phyloP scores from a whole-genome alignment of 345 rosid genomes.

The Lepidium sativum region DNA sequence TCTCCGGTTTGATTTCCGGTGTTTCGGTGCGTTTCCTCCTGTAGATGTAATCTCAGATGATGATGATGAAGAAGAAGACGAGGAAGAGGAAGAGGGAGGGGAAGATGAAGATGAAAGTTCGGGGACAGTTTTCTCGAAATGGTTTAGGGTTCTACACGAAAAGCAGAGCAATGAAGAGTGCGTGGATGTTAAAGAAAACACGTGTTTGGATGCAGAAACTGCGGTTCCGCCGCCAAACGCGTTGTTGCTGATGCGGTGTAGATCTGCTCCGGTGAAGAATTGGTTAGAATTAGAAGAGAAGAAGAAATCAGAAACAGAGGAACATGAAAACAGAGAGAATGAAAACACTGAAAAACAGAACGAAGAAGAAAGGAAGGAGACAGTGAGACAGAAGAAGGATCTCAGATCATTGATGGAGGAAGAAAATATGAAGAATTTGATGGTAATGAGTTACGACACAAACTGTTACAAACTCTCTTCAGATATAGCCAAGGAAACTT shows the following conservation, averaged over 20 bases:
- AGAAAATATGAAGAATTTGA: constrained; percentile 40
- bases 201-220: constrained; percentile 11
- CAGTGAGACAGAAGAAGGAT: constrained; percentile 29
- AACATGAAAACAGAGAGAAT: background rate
- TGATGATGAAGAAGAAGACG: constrained; percentile 41
- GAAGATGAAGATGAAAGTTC: constrained; percentile 32
- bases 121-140: constrained; percentile 56
- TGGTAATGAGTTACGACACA: constrained; percentile 47
- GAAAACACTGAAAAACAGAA: constrained; percentile 2
- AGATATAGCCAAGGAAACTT: constrained; percentile 72
- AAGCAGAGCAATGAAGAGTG: constrained; percentile 23
- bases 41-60: constrained; percentile 38
- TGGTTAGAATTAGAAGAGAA: constrained; percentile 30
- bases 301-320: constrained; percentile 18
- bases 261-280: constrained; percentile 73
- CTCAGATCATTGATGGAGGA: constrained; percentile 58
- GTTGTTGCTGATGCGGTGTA: constrained; percentile 66
- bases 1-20: constrained; percentile 50
- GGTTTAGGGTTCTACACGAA: constrained; percentile 73
- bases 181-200: constrained; percentile 15
- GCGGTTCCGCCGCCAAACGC: constrained; percentile 76
- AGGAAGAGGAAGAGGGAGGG: constrained; percentile 18
- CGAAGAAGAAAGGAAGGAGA: constrained; percentile 5
- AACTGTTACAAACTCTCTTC: constrained; percentile 54
- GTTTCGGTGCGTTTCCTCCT: constrained; percentile 59